Evolutionary conservation across 805 yeast species (phyloP).

Genomic region (Pichia pseudocactophila): DNA sequence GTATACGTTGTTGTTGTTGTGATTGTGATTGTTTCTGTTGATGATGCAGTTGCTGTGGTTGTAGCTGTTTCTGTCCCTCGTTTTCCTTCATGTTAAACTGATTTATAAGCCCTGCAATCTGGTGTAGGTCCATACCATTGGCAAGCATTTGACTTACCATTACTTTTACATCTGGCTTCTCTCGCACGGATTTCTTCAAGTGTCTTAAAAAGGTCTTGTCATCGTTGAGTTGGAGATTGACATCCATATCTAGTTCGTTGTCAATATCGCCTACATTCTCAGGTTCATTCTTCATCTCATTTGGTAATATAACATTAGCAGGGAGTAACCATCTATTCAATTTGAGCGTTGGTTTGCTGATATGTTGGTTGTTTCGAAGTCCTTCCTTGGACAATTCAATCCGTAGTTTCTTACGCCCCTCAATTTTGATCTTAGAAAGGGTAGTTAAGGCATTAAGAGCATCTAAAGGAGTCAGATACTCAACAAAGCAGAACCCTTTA

Average conservation of each 20-base stretch:
- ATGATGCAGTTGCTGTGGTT: conserved; percentile 4
- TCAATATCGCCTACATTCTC: conserved; percentile 2
- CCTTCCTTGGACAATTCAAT: conserved; percentile 59
- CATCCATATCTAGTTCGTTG: neutral
- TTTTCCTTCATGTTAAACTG: conserved; percentile 20
- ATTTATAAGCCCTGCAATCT: conserved; percentile 23
- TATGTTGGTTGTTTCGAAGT: conserved; percentile 28
- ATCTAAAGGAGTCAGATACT: conserved; percentile 42
- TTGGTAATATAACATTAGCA: conserved; percentile 48
- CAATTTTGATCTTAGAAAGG: conserved; percentile 36
- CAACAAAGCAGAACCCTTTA: conserved; percentile 62
- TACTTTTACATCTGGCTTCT: conserved; percentile 1
- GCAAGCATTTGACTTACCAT: conserved; percentile 29
- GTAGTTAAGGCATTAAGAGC: conserved; percentile 42
- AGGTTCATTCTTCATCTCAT: conserved; percentile 30
- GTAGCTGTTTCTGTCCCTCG: conserved; percentile 6
- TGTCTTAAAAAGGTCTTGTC: neutral
- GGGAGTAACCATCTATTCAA: conserved; percentile 43
- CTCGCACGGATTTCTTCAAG: neutral
- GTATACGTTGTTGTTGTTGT: neutral
- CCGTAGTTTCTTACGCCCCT: conserved; percentile 40
- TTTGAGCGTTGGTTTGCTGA: conserved; percentile 33
- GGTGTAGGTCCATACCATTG: conserved; percentile 29
- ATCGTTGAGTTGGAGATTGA: neutral
- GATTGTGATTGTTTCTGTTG: conserved; percentile 3